Percentiles rank a stretch among this genome's conserved stretches.
Conservation (phyloP, 2,329 filamentous ascomycete species). For the Ploettnerulaceae sp. region DNA sequence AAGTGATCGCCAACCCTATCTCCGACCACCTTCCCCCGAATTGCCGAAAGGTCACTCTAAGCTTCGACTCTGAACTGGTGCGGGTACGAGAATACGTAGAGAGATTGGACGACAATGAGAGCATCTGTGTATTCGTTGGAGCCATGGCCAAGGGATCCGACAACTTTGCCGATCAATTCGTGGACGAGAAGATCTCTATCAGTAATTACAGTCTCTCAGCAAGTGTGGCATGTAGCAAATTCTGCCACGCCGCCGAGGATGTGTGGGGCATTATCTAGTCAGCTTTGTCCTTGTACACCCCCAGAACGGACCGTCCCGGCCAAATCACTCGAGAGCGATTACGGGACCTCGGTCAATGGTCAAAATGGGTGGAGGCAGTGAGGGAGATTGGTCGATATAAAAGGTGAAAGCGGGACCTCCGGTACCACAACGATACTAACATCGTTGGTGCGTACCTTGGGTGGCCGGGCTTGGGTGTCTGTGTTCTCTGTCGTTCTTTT, state of each 20-base stretch:
- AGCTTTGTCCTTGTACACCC: constrained; percentile 12
- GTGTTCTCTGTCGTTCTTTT: constrained; percentile 69
- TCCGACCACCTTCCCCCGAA: constrained; percentile 95
- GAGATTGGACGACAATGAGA: constrained; percentile 73
- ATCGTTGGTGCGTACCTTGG: constrained; percentile 50
- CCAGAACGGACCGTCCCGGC: constrained; percentile 14
- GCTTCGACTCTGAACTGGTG: constrained; percentile 85
- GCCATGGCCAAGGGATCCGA: constrained; percentile 98
- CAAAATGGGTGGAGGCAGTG: constrained; percentile 10
- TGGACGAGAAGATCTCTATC: constrained; percentile 96
- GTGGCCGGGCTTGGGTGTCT: constrained; percentile 56
- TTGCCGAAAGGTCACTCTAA: constrained; percentile 95
- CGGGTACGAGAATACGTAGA: constrained; percentile 86
- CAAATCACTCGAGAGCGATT: constrained; percentile 20
- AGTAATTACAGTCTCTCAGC: constrained; percentile 97
- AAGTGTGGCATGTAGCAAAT: constrained; percentile 98
- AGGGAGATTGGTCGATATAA: constrained; percentile 29
- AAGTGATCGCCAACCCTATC: constrained; percentile 97
- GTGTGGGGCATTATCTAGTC: constrained; percentile 85
- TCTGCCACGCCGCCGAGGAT: constrained; percentile 97
- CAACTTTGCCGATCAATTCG: constrained; percentile 89
- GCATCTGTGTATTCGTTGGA: constrained; percentile 95
- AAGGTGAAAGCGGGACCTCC: constrained; percentile 36
- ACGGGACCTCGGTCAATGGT: constrained; percentile 3
- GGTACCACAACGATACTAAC: constrained; percentile 63